Evolutionary conservation across 148 eudicot species (phyloP).

Genomic region (Persicaria maculosa): DNA sequence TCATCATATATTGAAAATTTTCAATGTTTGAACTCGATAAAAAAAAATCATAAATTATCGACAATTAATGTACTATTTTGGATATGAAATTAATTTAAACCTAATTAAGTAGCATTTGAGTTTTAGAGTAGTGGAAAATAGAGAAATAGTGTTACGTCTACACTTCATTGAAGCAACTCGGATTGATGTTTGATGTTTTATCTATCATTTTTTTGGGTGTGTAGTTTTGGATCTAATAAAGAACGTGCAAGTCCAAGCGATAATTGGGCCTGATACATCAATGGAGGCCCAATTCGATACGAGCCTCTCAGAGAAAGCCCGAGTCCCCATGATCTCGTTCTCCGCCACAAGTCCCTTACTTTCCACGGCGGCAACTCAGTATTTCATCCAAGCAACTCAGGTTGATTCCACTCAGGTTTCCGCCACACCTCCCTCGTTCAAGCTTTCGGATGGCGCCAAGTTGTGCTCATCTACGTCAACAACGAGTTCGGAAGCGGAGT

Average conservation of each 20-base stretch:
- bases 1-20: background rate
- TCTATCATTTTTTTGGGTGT: background rate
- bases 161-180: background rate
- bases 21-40: background rate
- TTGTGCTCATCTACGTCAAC: slow-evolving; percentile 43
- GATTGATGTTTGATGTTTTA: background rate
- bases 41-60: background rate
- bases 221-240: slow-evolving; percentile 51
- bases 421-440: slow-evolving; percentile 43
- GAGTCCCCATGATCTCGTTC: slow-evolving; percentile 53
- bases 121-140: too few relatives aligned
- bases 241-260: slow-evolving; percentile 43
- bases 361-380: slow-evolving; percentile 37
- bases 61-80: background rate
- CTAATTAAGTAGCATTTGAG: background rate
- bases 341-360: slow-evolving; percentile 50
- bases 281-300: slow-evolving; percentile 49
- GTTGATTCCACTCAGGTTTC: slow-evolving; percentile 37
- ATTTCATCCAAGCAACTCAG: slow-evolving; percentile 46
- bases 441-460: slow-evolving; percentile 54
- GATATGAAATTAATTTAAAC: background rate
- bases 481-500: slow-evolving; percentile 41
- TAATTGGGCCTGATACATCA: slow-evolving; percentile 53
- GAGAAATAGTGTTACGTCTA: background rate
- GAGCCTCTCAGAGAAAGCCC: slow-evolving; percentile 34